Evolutionary conservation across 257 asterid species (phyloP).

Genomic region (Nicotiana tomentosiformis): DNA sequence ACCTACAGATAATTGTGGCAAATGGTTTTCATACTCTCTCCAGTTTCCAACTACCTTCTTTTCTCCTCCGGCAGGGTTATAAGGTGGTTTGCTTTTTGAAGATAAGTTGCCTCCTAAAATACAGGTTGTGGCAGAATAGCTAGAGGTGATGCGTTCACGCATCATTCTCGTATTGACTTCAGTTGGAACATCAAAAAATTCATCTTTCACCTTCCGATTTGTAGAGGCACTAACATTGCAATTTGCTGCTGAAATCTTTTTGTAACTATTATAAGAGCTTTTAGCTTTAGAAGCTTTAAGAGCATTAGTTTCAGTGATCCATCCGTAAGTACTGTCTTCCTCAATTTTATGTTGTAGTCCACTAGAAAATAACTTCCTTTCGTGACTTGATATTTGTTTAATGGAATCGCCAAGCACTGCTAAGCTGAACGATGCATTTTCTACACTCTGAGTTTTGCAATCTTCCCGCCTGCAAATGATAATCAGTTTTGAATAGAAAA

Average conservation of each 20-base stretch:
- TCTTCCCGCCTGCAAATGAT: slow-evolving; percentile 50
- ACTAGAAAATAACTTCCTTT: slow-evolving; percentile 7
- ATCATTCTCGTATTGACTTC: slow-evolving; percentile 6
- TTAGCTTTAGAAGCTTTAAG: slow-evolving; percentile 11
- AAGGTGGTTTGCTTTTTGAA: slow-evolving; percentile 9
- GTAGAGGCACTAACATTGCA: neutral
- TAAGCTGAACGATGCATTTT: slow-evolving; percentile 20
- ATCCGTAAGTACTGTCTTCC: neutral
- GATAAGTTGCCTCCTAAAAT: slow-evolving; percentile 7
- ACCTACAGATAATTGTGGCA: slow-evolving; percentile 21
- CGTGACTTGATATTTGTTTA: slow-evolving; percentile 33
- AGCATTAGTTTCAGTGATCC: slow-evolving; percentile 11
- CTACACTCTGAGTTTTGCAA: slow-evolving; percentile 23
- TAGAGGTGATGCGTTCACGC: slow-evolving; percentile 8
- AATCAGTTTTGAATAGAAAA: neutral
- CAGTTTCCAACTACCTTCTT: neutral
- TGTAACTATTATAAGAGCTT: slow-evolving; percentile 1
- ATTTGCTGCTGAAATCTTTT: neutral
- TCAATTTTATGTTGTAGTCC: slow-evolving; percentile 12
- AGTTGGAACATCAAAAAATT: neutral
- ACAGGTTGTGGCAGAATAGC: slow-evolving; percentile 10
- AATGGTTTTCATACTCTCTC: slow-evolving; percentile 10
- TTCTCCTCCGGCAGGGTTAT: slow-evolving; percentile 5
- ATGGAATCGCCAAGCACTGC: slow-evolving; percentile 26
- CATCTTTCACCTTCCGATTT: slow-evolving; percentile 3